A percentile compares a stretch with the other conserved stretches of the same genome.
Conservation (phyloP, 257 asterid genomes). For the Lycium barbarum region DNA sequence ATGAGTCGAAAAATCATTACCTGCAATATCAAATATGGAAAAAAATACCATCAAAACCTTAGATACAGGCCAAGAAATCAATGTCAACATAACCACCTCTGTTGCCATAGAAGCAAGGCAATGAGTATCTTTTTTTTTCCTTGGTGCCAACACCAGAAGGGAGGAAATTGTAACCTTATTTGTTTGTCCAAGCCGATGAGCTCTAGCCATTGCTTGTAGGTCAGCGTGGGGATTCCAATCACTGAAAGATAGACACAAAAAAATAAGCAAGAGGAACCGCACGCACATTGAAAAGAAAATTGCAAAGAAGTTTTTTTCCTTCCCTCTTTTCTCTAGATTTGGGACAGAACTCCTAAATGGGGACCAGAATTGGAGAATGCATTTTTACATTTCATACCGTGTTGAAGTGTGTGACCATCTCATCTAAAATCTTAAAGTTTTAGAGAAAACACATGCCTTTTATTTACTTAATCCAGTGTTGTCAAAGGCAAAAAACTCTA, state of each 20-base stretch:
- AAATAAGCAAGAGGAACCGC: conserved; percentile 25
- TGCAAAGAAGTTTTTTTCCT: conserved; percentile 11
- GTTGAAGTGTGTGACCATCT: neutral
- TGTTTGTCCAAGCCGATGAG: conserved; percentile 99
- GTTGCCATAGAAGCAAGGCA: conserved; percentile 1
- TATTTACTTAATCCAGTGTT: neutral
- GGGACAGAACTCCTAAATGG: neutral
- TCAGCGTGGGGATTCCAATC: conserved; percentile 99
- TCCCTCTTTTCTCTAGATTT: conserved; percentile 16
- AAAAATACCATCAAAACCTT: conserved; percentile 28
- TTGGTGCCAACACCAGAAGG: neutral
- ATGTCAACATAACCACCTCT: neutral
- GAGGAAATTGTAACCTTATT: conserved; percentile 66
- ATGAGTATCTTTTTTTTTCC: conserved; percentile 33
- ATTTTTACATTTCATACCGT: neutral
- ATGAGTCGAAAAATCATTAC: conserved; percentile 94
- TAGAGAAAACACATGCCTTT: neutral
- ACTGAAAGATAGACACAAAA: conserved; percentile 54
- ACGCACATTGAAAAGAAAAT: neutral
- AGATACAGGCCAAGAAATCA: conserved; percentile 34
- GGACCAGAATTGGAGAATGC: conserved; percentile 21
- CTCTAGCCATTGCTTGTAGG: conserved; percentile 99
- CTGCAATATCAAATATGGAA: conserved; percentile 49
- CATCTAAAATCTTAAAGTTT: neutral
- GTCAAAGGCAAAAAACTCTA: neutral